Evolutionary conservation across 129 eudicot genomes (phyloP), one percentile per base, ranked within the genome.

Genomic region (Artemisia argyi): DNA sequence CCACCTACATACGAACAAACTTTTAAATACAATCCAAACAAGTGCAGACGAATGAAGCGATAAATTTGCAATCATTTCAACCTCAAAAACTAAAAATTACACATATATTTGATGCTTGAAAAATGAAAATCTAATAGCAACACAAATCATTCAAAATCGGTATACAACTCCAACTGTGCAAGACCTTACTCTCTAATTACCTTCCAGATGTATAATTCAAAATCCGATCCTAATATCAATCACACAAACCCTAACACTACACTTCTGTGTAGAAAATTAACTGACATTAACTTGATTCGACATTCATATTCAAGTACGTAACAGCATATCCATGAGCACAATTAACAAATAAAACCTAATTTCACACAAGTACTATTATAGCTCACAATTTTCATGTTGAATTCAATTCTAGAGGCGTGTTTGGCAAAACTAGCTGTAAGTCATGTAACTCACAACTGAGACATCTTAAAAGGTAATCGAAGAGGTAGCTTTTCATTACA

Each of bases 1-100:
- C 69, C 71, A 91, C 87, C 96, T 90, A 76, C 68, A 61, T 55
- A 63, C 42, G 22, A 15, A 61, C 7, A 13, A 69, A 35, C 65
- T 5, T 53, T 69, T 15, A 30, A 11, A 76, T 59, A 60, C 48
- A 15, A 50, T 13, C 28, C 47, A 68, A 28, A 66, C 42, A 67
- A 32, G 18, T 5, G 59, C 66, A 30, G 53, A 35, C 9, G 13
- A 13, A 39, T 30, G 9, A 7, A 50, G 11, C 9, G 15, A 42
- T 3, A 47, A 4, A n/a, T 3, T 11, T 10, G 11, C 46, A 15
- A 44, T 56, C 73, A 56, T 7, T 12, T 75, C 24, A 26, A 66
- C 78, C 69, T 44, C 53, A 51, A 35, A 74, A 42, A 64, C 18
- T 26, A 42, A 75, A 57, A 42, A 10, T 17, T 54, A 65, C 51